Conservation (phyloP, 495 filamentous ascomycete species). For the Annulohypoxylon moriforme region DNA sequence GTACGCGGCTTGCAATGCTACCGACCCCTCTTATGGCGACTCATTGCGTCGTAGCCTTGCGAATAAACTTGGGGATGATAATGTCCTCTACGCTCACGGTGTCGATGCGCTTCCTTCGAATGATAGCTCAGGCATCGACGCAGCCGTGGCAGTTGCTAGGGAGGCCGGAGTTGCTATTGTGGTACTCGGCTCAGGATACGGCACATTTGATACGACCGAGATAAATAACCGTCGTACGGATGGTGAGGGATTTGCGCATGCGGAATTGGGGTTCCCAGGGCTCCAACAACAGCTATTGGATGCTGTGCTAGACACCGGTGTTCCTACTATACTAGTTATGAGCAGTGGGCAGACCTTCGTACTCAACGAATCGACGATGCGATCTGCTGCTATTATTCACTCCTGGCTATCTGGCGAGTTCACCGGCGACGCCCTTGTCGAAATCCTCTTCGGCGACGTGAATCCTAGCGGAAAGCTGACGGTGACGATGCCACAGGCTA, state of each 20-base stretch:
- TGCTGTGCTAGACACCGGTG: slow-evolving; percentile 17
- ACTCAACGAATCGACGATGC: slow-evolving; percentile 21
- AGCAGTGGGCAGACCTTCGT: slow-evolving; percentile 31
- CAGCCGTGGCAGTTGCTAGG: slow-evolving; percentile 21
- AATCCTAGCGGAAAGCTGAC: slow-evolving; percentile 44
- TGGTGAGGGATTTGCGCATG: slow-evolving; percentile 23
- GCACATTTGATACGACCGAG: slow-evolving; percentile 14
- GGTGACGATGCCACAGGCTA: slow-evolving; percentile 31
- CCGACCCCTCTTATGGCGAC: slow-evolving; percentile 19
- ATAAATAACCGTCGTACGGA: slow-evolving; percentile 23
- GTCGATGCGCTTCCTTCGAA: slow-evolving; percentile 21
- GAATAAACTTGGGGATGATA: slow-evolving; percentile 16
- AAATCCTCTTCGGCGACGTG: slow-evolving; percentile 24
- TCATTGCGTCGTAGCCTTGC: slow-evolving; percentile 23
- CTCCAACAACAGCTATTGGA: slow-evolving; percentile 29
- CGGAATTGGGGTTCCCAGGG: slow-evolving; percentile 23
- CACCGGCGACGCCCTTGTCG: slow-evolving; percentile 23
- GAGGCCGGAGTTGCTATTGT: slow-evolving; percentile 30
- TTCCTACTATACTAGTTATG: slow-evolving; percentile 25
- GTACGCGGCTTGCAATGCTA: slow-evolving; percentile 33
- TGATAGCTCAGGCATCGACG: slow-evolving; percentile 23
- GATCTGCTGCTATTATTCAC: slow-evolving; percentile 28
- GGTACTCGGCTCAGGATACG: slow-evolving; percentile 23
- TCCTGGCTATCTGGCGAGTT: slow-evolving; percentile 29
- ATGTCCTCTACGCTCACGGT: slow-evolving; percentile 27